Conservation (phyloP, 192 early-diverging fungal species). For the Podila horticola region DNA sequence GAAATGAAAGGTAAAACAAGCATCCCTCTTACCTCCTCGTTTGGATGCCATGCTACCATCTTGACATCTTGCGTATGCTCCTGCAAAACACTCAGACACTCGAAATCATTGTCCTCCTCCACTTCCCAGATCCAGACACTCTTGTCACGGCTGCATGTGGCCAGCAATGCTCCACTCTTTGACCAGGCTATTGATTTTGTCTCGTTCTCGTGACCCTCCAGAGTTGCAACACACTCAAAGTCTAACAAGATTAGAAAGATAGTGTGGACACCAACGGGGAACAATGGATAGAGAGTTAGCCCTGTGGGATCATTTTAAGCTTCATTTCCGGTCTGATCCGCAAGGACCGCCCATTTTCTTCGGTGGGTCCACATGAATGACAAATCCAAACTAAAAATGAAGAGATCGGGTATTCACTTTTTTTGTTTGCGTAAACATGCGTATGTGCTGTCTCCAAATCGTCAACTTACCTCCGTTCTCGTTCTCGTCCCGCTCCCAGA, state of each 20-base stretch:
- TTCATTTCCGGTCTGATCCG: conserved; percentile 29
- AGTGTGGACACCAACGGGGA: not conserved
- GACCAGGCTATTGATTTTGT: conserved; percentile 95
- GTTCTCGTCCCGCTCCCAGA: conserved; percentile 85
- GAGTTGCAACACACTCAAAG: conserved; percentile 91
- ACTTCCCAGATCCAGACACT: conserved; percentile 99
- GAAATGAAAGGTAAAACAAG: conserved; percentile 3
- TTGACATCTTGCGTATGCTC: conserved; percentile 98
- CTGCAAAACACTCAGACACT: conserved; percentile 93
- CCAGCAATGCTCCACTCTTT: conserved; percentile 80
- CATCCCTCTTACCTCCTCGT: conserved; percentile 64
- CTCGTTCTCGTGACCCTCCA: conserved; percentile 99
- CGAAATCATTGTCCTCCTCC: conserved; percentile 90
- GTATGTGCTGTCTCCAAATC: not conserved
- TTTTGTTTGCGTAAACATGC: not conserved
- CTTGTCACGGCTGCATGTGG: conserved; percentile 96
- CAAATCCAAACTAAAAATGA: not conserved
- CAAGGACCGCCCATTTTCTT: too few relatives aligned
- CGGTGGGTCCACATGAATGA: not conserved
- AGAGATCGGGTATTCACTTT: too few relatives aligned
- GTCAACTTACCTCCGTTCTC: conserved; percentile 38
- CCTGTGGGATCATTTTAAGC: not conserved
- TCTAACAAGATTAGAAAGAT: conserved; percentile 37
- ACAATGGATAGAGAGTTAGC: not conserved
- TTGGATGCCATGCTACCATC: conserved; percentile 93